Percentiles rank a stretch among this genome's conserved stretches.
phyloP scores from a whole-genome alignment of 176 grass and related monocot genomes.

The Phragmites australis region DNA sequence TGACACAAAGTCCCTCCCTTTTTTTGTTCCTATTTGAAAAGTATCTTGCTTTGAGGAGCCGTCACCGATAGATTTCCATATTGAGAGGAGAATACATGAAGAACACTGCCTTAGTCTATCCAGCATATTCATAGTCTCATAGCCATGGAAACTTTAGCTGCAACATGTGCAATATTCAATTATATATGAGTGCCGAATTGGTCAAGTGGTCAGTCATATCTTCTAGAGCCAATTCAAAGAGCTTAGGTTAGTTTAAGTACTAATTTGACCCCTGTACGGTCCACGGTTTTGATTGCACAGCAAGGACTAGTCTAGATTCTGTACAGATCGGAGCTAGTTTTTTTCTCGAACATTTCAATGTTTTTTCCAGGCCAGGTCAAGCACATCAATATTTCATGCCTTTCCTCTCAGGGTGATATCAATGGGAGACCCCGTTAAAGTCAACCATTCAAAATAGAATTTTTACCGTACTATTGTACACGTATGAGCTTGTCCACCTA shows the following conservation, averaged over 20 bases:
- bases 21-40: background rate
- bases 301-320: constrained; percentile 16
- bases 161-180: background rate
- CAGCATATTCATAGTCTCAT: background rate
- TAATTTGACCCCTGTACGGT: background rate
- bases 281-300: background rate
- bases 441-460: constrained; percentile 2
- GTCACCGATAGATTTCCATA: background rate
- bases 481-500: background rate
- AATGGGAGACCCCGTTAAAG: background rate
- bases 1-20: too few species aligned
- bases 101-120: background rate
- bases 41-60: background rate
- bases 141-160: background rate
- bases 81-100: constrained; percentile 3
- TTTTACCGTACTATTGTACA: constrained; percentile 8
- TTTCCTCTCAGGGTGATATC: background rate
- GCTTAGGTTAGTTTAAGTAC: background rate
- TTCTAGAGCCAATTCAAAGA: constrained; percentile 30
- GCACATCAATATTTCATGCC: background rate
- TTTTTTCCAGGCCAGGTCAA: constrained; percentile 35
- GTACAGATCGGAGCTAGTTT: background rate
- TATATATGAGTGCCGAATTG: background rate
- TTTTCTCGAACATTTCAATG: constrained; percentile 27
- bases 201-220: constrained; percentile 7